phyloP scores from a whole-genome alignment of 805 yeast species.

The Kockiozyma suomiensis region DNA sequence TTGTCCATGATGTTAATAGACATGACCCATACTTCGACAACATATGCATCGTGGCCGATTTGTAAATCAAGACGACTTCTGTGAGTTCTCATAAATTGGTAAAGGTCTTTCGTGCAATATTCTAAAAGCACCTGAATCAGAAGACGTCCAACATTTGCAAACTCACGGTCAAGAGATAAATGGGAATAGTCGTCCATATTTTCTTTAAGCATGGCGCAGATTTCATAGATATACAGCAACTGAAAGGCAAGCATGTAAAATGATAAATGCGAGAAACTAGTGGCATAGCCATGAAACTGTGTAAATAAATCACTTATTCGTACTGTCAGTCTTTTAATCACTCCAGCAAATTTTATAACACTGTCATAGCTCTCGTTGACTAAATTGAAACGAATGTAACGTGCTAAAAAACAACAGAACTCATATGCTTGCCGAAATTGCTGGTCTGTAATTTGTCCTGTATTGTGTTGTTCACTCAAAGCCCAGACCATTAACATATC shows the following conservation, averaged over 20 bases:
- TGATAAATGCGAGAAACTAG: slow-evolving; percentile 19
- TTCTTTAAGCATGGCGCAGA: slow-evolving; percentile 15
- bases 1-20: slow-evolving; percentile 22
- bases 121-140: slow-evolving; percentile 25
- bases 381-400: slow-evolving; percentile 9
- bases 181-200: slow-evolving; percentile 9
- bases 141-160: slow-evolving; percentile 13
- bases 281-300: slow-evolving; percentile 23
- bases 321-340: slow-evolving; percentile 16
- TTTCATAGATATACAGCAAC: slow-evolving; percentile 24
- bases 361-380: slow-evolving; percentile 9
- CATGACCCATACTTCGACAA: slow-evolving; percentile 32
- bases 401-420: slow-evolving; percentile 17
- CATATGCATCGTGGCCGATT: slow-evolving; percentile 15
- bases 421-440: slow-evolving; percentile 20
- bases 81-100: slow-evolving; percentile 22
- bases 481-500: slow-evolving; percentile 25
- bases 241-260: slow-evolving; percentile 29
- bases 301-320: slow-evolving; percentile 27
- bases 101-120: slow-evolving; percentile 27
- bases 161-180: slow-evolving; percentile 26
- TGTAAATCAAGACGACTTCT: slow-evolving; percentile 19
- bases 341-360: slow-evolving; percentile 13
- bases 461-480: slow-evolving; percentile 23
- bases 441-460: neutral